These are phyloP conservation scores for Phellopilus nigrolimitatus DNA, from an alignment of 1,284 basidiomycete species.

Conservation along the genomic window DNA sequence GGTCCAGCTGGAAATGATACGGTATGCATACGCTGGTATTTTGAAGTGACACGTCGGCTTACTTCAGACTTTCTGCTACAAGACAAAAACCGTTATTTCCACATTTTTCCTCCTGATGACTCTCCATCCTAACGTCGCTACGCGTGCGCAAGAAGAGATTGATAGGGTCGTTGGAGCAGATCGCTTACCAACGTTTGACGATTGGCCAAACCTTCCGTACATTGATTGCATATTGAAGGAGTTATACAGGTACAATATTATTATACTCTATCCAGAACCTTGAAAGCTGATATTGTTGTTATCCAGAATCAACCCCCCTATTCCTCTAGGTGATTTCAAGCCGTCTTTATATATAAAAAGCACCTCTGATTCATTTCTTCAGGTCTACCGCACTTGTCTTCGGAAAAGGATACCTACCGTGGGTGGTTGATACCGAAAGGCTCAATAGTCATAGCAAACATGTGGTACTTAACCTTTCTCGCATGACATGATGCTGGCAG, in stretches of 20 bases:
- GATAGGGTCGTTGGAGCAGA: not conserved
- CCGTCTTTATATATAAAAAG: not conserved
- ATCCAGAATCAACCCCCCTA: not conserved
- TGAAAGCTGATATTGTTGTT: not conserved
- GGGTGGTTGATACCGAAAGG: not conserved
- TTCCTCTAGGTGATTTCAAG: not conserved
- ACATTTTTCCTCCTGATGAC: constrained; percentile 15
- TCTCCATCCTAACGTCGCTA: constrained; percentile 7
- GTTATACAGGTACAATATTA: not conserved
- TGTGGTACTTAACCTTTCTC: not conserved
- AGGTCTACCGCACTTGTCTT: constrained; percentile 2
- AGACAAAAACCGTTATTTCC: not conserved
- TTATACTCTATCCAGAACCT: not conserved
- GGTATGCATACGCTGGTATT: not conserved
- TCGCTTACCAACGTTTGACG: constrained; percentile 21
- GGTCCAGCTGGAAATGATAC: constrained; percentile 1
- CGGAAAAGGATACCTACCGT: not conserved
- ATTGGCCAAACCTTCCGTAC: constrained; percentile 13
- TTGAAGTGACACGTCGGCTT: too few species aligned
- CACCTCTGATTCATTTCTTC: not conserved
- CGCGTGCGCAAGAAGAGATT: constrained; percentile 10
- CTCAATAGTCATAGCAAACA: constrained; percentile 3
- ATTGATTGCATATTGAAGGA: not conserved
- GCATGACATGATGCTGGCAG: not conserved
- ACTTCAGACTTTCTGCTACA: not conserved